phyloP scores from a whole-genome alignment of 2,329 filamentous ascomycete species.

The Biscogniauxia sp. region DNA sequence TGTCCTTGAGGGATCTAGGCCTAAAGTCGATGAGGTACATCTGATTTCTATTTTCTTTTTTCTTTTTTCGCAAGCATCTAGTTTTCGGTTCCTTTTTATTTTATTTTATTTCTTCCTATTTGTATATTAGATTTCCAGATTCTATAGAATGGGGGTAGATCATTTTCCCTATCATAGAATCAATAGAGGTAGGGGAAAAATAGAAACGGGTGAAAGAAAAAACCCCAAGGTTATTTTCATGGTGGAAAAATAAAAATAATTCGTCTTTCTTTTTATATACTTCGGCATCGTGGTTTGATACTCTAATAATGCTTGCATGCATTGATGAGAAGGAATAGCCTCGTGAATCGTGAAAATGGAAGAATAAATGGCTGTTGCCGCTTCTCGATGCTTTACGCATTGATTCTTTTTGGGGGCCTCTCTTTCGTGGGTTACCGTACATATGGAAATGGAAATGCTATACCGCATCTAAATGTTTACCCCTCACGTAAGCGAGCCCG shows the following conservation, averaged over 20 bases:
- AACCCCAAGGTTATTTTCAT: background rate
- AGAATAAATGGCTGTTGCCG: background rate
- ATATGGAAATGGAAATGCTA: slow-evolving; percentile 23
- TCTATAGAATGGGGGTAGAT: background rate
- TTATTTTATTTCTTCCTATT: background rate
- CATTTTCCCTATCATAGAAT: background rate
- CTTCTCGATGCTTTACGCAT: slow-evolving; percentile 12
- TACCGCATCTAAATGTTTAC: slow-evolving; percentile 15
- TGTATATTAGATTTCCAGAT: background rate
- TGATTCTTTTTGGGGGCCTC: background rate
- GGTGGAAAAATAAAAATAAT: too few species aligned
- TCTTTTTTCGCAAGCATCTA: background rate
- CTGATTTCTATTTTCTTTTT: background rate
- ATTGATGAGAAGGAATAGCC: slow-evolving; percentile 2
- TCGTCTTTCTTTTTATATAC: background rate
- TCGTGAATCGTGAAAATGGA: background rate
- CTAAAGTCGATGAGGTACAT: background rate
- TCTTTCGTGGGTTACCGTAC: slow-evolving; percentile 27
- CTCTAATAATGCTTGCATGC: background rate
- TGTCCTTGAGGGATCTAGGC: background rate
- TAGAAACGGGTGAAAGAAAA: background rate
- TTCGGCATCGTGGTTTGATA: background rate
- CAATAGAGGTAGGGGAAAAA: background rate
- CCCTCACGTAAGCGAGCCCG: slow-evolving; percentile 10
- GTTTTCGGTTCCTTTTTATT: background rate